Percentiles rank a stretch among this genome's conserved stretches.
These are phyloP conservation scores for Clohesyomyces aquaticus DNA, from an alignment of 495 filamentous ascomycete species.

Conservation along the genomic window DNA sequence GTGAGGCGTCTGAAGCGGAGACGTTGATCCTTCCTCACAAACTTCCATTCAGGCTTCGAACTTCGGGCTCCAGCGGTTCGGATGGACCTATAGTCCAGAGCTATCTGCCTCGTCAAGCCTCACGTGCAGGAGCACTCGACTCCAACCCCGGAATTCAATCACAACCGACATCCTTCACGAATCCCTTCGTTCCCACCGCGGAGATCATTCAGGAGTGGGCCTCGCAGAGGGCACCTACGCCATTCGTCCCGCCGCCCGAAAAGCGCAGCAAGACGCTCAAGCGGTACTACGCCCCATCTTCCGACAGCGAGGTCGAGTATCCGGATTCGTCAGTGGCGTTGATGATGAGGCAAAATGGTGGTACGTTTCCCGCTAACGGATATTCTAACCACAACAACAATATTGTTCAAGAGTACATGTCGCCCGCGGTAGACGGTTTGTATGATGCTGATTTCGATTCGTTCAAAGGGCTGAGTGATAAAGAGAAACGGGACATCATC, in stretches of 20 bases:
- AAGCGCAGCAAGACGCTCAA: no score
- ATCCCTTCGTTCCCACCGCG: constrained; percentile 8
- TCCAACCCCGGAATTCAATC: no score
- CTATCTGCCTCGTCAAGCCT: neutral
- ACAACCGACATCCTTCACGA: no score
- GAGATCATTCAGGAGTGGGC: constrained; percentile 10
- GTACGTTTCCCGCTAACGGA: neutral
- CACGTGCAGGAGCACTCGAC: neutral
- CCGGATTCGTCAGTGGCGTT: no score
- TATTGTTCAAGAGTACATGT: constrained; percentile 68
- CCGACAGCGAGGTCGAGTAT: no score
- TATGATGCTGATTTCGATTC: constrained; percentile 21
- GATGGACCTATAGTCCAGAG: neutral
- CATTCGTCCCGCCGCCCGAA: no score
- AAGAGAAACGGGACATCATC: constrained; percentile 64
- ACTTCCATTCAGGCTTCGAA: neutral
- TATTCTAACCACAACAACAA: constrained; percentile 18
- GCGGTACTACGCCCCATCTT: no score
- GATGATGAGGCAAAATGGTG: constrained; percentile 2
- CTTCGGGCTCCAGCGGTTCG: neutral
- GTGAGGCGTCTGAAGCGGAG: neutral
- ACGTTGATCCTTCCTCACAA: neutral
- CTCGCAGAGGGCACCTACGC: neutral
- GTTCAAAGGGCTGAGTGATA: constrained; percentile 53
- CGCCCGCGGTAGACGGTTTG: constrained; percentile 13